Conservation (phyloP, 2,329 filamentous ascomycete genomes). For the Plectosphaerella cucumerina region DNA sequence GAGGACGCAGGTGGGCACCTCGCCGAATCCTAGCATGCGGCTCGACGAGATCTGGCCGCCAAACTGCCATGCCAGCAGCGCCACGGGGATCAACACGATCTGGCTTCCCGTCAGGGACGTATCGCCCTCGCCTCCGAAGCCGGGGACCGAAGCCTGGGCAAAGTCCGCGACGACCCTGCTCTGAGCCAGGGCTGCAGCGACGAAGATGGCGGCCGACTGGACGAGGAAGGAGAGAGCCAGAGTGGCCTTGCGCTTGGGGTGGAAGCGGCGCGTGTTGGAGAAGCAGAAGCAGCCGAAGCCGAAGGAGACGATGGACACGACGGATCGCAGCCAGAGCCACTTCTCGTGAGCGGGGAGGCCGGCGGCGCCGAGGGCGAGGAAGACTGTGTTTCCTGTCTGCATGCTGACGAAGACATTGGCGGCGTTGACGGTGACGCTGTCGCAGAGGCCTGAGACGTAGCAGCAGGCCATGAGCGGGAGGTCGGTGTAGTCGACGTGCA, state of each 20-base stretch:
- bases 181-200: constrained; percentile 49
- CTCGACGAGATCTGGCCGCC: constrained; percentile 49
- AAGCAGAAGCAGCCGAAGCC: constrained; percentile 47
- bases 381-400: constrained; percentile 57
- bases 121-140: constrained; percentile 4
- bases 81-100: constrained; percentile 38
- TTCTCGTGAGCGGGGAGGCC: constrained; percentile 45
- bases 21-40: constrained; percentile 45
- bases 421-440: constrained; percentile 35
- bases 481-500: constrained; percentile 19
- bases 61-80: constrained; percentile 47
- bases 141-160: constrained; percentile 16
- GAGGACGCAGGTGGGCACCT: constrained; percentile 50
- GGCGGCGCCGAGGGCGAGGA: constrained; percentile 55
- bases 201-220: constrained; percentile 45
- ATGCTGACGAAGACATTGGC: constrained; percentile 34
- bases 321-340: constrained; percentile 48
- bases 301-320: constrained; percentile 50
- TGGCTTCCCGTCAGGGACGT: constrained; percentile 23
- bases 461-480: constrained; percentile 34
- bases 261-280: constrained; percentile 26
- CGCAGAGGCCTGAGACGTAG: constrained; percentile 32
- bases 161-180: constrained; percentile 39
- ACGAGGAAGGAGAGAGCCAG: constrained; percentile 45
- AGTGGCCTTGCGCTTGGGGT: constrained; percentile 33